Percentiles rank a stretch among this genome's conserved stretches.
phyloP scores from a whole-genome alignment of 139 green algal species.

The Pleodorina starrii region DNA sequence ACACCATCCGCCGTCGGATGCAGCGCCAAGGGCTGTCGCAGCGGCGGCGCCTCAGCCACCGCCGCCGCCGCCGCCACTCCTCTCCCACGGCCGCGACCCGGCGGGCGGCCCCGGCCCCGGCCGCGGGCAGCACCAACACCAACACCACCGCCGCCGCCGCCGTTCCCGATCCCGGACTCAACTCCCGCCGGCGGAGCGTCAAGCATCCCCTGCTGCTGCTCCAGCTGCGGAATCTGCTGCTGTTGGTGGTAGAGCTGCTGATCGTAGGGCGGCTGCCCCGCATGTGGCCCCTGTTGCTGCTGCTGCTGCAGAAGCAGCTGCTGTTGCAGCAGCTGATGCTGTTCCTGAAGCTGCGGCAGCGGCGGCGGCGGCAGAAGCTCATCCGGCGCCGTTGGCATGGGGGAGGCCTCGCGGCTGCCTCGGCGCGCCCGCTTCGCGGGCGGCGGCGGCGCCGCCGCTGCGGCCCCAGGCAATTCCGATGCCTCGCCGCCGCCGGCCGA shows the following conservation, averaged over 20 bases:
- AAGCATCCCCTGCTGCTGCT: not conserved
- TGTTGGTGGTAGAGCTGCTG: too few relatives aligned
- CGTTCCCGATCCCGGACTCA: not conserved
- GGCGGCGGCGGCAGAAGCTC: not conserved
- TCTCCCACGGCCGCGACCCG: not conserved
- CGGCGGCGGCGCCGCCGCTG: not conserved
- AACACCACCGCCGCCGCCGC: too few relatives aligned
- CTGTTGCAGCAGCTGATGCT: not conserved
- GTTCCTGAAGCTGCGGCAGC: not conserved
- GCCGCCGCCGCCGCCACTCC: not conserved
- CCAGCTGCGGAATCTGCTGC: not conserved
- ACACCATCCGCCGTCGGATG: too few relatives aligned
- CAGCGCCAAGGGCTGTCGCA: not conserved
- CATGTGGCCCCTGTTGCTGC: not conserved
- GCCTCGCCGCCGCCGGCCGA: not conserved
- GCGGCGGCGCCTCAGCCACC: not conserved
- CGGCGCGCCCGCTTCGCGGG: not conserved
- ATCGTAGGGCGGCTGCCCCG: too few relatives aligned
- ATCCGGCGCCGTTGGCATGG: not conserved
- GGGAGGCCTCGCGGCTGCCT: conserved; percentile 3
- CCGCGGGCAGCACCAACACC: too few relatives aligned
- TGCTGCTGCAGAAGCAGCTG: not conserved
- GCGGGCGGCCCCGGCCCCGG: not conserved
- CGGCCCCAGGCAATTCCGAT: not conserved
- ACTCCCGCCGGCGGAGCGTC: not conserved